phyloP scores from a whole-genome alignment of 371 early-diverging fungal genomes.

The Mortierella polycephala region DNA sequence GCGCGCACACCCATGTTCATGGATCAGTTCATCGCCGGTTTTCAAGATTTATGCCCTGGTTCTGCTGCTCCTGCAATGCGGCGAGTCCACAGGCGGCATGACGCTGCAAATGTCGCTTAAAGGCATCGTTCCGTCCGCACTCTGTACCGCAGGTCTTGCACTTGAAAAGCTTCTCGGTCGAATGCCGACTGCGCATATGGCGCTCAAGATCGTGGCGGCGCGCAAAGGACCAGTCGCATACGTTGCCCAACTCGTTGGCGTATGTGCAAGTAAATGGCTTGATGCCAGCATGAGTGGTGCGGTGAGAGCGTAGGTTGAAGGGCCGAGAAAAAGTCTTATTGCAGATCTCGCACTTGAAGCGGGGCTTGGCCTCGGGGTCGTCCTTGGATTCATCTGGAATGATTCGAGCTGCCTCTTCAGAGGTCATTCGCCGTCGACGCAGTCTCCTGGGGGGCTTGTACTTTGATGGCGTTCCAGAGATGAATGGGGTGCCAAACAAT shows the following conservation, averaged over 20 bases:
- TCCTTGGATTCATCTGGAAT: constrained; percentile 15
- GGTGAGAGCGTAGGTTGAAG: constrained; percentile 61
- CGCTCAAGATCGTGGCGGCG: constrained; percentile 79
- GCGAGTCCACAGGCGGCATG: constrained; percentile 33
- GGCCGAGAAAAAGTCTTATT: constrained; percentile 48
- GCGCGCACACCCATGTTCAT: constrained; percentile 18
- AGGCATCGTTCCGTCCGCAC: constrained; percentile 40
- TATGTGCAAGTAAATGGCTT: constrained; percentile 64
- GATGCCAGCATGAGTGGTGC: constrained; percentile 67
- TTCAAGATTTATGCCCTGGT: not conserved
- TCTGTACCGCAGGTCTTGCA: constrained; percentile 58
- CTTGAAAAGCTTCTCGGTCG: constrained; percentile 57
- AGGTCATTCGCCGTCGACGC: constrained; percentile 36
- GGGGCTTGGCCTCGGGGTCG: constrained; percentile 15
- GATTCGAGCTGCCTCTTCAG: constrained; percentile 41
- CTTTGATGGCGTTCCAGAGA: not conserved
- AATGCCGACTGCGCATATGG: constrained; percentile 62
- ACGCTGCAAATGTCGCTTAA: constrained; percentile 37
- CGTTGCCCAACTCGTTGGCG: constrained; percentile 8
- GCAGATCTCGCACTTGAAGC: constrained; percentile 42
- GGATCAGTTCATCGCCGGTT: not conserved
- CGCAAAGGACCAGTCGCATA: constrained; percentile 72
- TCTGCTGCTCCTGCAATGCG: constrained; percentile 14
- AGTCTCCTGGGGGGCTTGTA: constrained; percentile 23
- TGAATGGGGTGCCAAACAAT: not conserved